Evolutionary conservation across 768 basidiomycete species (phyloP).

Genomic region (Boletus eberwhitei): DNA sequence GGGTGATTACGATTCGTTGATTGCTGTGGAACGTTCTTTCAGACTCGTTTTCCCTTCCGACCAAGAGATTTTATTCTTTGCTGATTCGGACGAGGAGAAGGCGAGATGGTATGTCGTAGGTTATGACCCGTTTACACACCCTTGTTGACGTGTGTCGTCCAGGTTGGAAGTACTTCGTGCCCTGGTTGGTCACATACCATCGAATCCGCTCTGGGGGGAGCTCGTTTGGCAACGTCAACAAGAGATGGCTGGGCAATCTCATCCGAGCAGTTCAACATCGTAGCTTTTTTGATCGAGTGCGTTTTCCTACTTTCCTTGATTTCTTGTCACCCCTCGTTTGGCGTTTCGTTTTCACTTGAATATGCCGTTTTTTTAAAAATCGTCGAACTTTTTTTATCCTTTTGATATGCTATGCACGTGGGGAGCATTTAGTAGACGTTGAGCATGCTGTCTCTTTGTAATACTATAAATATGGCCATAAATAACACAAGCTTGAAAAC

Average conservation of each 20-base stretch:
- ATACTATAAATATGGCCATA: conserved; percentile 17
- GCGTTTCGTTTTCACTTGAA: conserved; percentile 11
- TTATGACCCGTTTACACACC: not conserved
- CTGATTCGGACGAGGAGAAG: conserved; percentile 89
- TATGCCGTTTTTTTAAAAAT: not conserved
- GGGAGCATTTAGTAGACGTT: conserved; percentile 1
- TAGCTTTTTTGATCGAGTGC: not conserved
- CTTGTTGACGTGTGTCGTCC: conserved; percentile 5
- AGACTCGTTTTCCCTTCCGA: conserved; percentile 72
- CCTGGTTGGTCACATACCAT: conserved; percentile 85
- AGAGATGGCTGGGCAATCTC: conserved; percentile 31
- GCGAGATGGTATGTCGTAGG: conserved; percentile 62
- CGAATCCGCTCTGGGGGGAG: conserved; percentile 92
- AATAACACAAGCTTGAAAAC: conserved; percentile 13
- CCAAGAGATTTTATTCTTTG: conserved; percentile 85
- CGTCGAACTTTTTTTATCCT: not conserved
- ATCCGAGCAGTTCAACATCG: not conserved
- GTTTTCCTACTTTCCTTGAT: not conserved
- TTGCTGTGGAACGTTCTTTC: conserved; percentile 81
- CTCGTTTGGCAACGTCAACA: conserved; percentile 80
- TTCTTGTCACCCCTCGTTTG: conserved; percentile 6
- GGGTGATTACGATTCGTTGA: conserved; percentile 62
- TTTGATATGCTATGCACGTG: conserved; percentile 18
- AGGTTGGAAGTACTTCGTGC: conserved; percentile 87
- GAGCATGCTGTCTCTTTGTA: conserved; percentile 22